Evolutionary conservation across 148 eudicot species (phyloP).

Genomic region (Vaccinium vitisidaea): DNA sequence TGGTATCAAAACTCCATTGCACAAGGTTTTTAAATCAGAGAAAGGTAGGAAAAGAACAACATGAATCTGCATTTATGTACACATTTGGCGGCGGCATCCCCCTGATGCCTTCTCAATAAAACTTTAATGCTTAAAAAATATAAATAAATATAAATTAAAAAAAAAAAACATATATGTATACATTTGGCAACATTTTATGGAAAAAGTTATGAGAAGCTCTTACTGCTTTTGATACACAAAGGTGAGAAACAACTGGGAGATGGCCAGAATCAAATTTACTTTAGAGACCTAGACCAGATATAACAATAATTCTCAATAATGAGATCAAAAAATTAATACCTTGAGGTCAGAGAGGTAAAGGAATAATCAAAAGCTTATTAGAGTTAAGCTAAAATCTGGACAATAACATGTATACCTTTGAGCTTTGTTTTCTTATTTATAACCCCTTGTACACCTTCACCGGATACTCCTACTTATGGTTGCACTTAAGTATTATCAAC

Average conservation of each 20-base stretch:
- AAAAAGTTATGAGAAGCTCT: conserved; percentile 1
- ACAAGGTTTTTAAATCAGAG: not conserved
- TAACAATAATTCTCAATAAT: too few species aligned
- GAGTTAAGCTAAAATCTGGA: too few species aligned
- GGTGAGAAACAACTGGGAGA: not conserved
- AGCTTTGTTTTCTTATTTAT: too few species aligned
- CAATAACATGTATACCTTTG: too few species aligned
- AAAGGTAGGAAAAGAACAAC: not conserved
- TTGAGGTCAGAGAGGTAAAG: too few species aligned
- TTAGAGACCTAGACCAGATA: too few species aligned
- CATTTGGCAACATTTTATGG: not conserved
- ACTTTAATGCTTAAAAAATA: not conserved
- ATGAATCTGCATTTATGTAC: not conserved
- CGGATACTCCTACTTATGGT: too few species aligned
- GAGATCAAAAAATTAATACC: too few species aligned
- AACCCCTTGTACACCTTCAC: not conserved
- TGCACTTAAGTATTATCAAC: too few species aligned
- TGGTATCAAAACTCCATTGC: not conserved
- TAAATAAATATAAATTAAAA: not conserved
- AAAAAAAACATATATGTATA: not conserved
- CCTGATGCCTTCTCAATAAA: not conserved
- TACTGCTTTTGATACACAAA: not conserved
- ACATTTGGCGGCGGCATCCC: not conserved
- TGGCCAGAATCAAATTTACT: not conserved
- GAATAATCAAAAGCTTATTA: too few species aligned